Base-by-base conservation (phyloP, 1,284 basidiomycete species). In the Malassezia sympodialis region DNA sequence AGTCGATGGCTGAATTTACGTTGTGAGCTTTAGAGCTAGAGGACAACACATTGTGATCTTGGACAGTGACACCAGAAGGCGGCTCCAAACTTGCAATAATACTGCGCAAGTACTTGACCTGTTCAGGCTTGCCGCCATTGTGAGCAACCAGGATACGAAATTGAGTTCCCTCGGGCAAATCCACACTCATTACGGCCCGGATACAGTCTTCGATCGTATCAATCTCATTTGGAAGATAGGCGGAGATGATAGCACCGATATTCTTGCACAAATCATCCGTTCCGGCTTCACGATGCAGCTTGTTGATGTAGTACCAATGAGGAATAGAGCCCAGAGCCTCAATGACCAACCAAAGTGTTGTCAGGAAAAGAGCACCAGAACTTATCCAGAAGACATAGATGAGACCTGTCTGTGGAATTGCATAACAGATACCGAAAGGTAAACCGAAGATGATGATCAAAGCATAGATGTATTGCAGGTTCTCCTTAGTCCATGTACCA, bases 21-120 rank as follows among this genome's bases (percentile, higher is more conserved):
- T 68, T 70, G 34, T 70, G 63, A 7, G 67, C 66, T 31, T 70
- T 66, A 44, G 57, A 61, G 1, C 62, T 67, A 34, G 67, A 68
- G 48, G 41, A 27, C 8, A 43, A 8, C 4, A 43, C 41, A 43
- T 43, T 15, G 10, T 43, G 41, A 15, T 43, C 41, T 43, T 43
- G 24, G 4, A 43, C 24, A 6, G 12, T 43, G 15, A 43, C 24
- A 3, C 27, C 27, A 14, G 15, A 14, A 21, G 24, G 41, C 12
- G 27, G 41, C n/a, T 43, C 41, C 23, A 43, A 17, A 24, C 27
- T 43, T 27, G 23, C 4, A 43, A 43, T 43, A 8, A 43, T 43
- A 28, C 27, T 43, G 27, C 41, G 41, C 23, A 43, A 28, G 41
- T 43, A 28, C 24, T 43, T 24, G 27, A 43, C 27, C 19, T 43